These are phyloP conservation scores for Beauveria sp. DNA, from an alignment of 2,329 filamentous ascomycete genomes.

Conservation along the genomic window DNA sequence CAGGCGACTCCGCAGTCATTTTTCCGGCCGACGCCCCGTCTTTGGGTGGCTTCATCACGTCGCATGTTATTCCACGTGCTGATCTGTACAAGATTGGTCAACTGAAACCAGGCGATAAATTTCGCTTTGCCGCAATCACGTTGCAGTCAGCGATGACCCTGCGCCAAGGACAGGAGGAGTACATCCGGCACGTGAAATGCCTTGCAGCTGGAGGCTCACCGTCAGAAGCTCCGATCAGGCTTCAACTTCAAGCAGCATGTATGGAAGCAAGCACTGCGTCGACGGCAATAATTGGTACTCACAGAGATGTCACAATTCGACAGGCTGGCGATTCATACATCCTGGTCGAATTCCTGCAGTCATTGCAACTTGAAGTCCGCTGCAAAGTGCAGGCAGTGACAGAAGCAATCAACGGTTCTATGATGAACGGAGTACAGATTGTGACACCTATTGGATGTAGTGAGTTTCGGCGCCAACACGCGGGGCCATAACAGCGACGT, in stretches of 20 bases:
- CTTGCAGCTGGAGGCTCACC: neutral
- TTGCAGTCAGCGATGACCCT: neutral
- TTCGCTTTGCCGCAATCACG: neutral
- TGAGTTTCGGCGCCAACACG: neutral
- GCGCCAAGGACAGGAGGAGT: neutral
- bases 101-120: conserved; percentile 47
- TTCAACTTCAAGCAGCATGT: neutral
- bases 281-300: neutral
- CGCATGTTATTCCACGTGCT: conserved; percentile 46
- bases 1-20: conserved; percentile 52
- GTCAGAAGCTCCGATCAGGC: neutral
- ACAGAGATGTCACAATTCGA: neutral
- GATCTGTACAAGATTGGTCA: conserved; percentile 57
- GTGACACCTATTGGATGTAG: conserved; percentile 7
- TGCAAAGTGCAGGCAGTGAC: neutral
- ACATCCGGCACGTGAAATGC: neutral
- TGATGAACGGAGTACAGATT: neutral
- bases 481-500: neutral
- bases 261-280: neutral
- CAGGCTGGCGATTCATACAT: conserved; percentile 3
- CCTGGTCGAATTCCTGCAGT: neutral
- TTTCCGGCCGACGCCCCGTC: conserved; percentile 53
- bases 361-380: conserved; percentile 2
- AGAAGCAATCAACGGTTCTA: neutral
- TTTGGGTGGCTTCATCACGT: conserved; percentile 52